Percentiles rank a stretch among this genome's conserved stretches.
Conservation (phyloP, 768 basidiomycete genomes). For the Leccinum ochraceum region DNA sequence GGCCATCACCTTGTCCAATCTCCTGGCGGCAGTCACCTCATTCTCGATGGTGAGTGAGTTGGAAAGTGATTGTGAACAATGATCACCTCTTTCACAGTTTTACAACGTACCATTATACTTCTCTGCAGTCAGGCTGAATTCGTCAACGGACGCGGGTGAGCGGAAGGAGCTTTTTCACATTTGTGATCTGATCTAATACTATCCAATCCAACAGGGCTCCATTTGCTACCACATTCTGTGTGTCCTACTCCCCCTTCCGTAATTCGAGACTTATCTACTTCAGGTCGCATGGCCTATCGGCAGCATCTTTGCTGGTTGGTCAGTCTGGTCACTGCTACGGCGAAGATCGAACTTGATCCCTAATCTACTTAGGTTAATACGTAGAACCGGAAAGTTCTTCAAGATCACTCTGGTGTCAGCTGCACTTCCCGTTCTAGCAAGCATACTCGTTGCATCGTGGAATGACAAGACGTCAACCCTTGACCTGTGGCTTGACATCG, state of each 20-base stretch:
- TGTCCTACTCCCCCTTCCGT: not conserved
- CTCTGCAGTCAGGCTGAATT: not conserved
- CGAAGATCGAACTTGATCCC: not conserved
- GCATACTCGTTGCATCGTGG: slow-evolving; percentile 66
- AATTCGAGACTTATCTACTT: not conserved
- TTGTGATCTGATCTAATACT: not conserved
- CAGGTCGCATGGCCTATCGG: not conserved
- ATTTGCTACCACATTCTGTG: not conserved
- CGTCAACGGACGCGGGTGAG: not conserved
- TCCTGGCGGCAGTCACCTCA: not conserved
- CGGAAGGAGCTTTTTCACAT: not conserved
- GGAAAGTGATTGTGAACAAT: not conserved
- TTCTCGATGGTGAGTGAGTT: not conserved
- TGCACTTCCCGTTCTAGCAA: slow-evolving; percentile 57
- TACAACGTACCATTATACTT: not conserved
- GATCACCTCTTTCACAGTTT: not conserved
- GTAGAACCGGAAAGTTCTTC: not conserved
- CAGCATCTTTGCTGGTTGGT: not conserved
- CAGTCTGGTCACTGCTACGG: not conserved
- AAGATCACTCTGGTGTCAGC: slow-evolving; percentile 29
- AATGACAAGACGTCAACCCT: slow-evolving; percentile 54
- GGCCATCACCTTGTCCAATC: not conserved
- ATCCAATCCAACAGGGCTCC: not conserved
- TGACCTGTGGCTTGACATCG: slow-evolving; percentile 76
- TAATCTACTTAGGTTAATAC: not conserved